A percentile compares a stretch with the other conserved stretches of the same genome.
Evolutionary conservation across 371 early-diverging fungal species (phyloP).

Genomic region (Choanephora cucurbitarum): DNA sequence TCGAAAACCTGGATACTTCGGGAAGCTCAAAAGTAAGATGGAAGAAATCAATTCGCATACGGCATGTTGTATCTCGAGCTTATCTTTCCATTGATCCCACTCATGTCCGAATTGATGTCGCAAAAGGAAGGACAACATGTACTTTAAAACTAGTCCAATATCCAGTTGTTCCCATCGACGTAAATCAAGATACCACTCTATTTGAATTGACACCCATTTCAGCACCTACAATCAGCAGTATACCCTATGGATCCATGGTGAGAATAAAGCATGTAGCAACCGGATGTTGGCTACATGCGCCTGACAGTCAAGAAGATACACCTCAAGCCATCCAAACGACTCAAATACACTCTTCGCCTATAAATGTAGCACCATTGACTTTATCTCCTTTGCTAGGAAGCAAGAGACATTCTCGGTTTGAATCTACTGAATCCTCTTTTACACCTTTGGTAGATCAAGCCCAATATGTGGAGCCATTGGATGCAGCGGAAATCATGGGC

Average conservation of each 20-base stretch:
- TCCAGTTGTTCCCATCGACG: constrained; percentile 17
- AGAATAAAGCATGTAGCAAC: constrained; percentile 51
- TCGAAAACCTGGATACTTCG: constrained; percentile 35
- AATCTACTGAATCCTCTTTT: constrained; percentile 9
- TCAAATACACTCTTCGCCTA: too few species aligned
- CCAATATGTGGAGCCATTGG: not conserved
- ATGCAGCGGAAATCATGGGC: not conserved
- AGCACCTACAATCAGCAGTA: constrained; percentile 14
- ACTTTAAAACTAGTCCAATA: constrained; percentile 34
- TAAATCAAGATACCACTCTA: constrained; percentile 36
- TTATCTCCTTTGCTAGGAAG: too few species aligned
- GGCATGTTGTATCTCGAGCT: constrained; percentile 46
- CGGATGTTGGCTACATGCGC: constrained; percentile 57
- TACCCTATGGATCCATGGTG: constrained; percentile 41
- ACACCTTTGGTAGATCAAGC: not conserved
- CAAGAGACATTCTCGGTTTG: constrained; percentile 8
- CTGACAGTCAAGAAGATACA: constrained; percentile 21
- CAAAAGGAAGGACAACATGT: constrained; percentile 38
- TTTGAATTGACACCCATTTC: constrained; percentile 42
- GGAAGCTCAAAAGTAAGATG: constrained; percentile 45
- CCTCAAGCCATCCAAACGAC: not conserved
- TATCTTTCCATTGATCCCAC: constrained; percentile 50
- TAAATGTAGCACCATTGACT: too few species aligned
- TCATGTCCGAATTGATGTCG: constrained; percentile 41
- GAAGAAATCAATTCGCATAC: constrained; percentile 46